Evolutionary conservation across 441 rosid species (phyloP).

Genomic region (Gossypium davidsonii): DNA sequence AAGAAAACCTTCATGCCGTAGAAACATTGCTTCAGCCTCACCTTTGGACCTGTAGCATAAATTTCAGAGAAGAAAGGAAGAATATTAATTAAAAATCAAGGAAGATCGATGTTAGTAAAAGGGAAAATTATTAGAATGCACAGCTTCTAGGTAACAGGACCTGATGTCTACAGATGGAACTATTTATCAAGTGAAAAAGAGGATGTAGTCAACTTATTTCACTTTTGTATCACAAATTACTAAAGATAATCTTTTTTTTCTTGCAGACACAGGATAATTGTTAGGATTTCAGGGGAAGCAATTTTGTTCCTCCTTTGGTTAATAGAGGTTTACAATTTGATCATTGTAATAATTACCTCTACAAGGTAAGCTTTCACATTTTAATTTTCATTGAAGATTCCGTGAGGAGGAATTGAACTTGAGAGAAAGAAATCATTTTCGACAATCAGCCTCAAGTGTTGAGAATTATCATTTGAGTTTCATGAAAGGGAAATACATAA

Average conservation of each 20-base stretch:
- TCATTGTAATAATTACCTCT: neutral
- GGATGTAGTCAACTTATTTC: neutral
- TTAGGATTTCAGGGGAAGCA: neutral
- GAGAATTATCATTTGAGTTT: neutral
- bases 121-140: neutral
- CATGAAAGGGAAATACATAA: neutral
- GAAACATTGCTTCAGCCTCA: slow-evolving; percentile 86
- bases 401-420: neutral
- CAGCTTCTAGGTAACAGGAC: neutral
- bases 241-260: neutral
- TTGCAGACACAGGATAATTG: neutral
- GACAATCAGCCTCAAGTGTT: neutral
- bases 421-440: neutral
- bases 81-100: neutral
- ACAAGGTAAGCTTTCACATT: neutral
- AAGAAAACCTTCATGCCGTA: slow-evolving; percentile 88
- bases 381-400: neutral
- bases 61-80: slow-evolving; percentile 3
- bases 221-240: neutral
- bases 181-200: neutral
- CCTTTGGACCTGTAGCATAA: slow-evolving; percentile 65
- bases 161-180: neutral
- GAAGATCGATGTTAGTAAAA: slow-evolving; percentile 4
- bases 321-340: neutral
- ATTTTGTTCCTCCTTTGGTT: neutral